A percentile compares a stretch with the other conserved stretches of the same genome.
phyloP scores from a whole-genome alignment of 1,284 basidiomycete species.

The Apiotrichum sp. region DNA sequence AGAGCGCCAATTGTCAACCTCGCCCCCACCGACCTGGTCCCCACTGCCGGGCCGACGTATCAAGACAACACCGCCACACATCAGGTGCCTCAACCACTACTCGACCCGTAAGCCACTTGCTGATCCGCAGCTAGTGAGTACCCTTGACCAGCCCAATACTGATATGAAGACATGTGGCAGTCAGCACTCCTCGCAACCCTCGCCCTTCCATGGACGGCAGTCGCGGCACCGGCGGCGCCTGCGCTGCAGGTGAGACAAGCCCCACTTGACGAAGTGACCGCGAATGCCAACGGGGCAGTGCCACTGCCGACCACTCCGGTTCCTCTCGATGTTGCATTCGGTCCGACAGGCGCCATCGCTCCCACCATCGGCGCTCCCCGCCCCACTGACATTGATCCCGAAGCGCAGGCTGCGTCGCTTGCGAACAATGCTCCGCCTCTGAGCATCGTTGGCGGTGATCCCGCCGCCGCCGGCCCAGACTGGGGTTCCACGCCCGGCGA shows the following conservation, averaged over 20 bases:
- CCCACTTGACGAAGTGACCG: background rate
- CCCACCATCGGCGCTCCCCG: background rate
- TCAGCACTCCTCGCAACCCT: background rate
- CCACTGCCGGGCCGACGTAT: no score
- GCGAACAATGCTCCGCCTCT: background rate
- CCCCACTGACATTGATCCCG: background rate
- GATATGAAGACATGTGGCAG: background rate
- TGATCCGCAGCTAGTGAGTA: background rate
- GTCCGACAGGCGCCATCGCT: background rate
- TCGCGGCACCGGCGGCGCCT: background rate
- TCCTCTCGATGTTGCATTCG: background rate
- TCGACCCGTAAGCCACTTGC: background rate
- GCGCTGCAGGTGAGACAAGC: background rate
- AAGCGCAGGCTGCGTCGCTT: background rate
- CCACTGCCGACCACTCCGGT: background rate
- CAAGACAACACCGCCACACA: no score
- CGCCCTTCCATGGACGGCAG: background rate
- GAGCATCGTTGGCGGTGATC: background rate
- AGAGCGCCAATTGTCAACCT: no score
- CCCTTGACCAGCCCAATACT: background rate
- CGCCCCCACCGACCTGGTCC: no score
- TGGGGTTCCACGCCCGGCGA: conserved; percentile 1
- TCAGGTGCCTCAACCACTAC: no score
- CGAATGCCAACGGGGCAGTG: background rate
- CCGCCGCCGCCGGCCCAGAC: background rate